Evolutionary conservation across 2,329 filamentous ascomycete genomes (phyloP).

Genomic region (Whalleya microplaca): DNA sequence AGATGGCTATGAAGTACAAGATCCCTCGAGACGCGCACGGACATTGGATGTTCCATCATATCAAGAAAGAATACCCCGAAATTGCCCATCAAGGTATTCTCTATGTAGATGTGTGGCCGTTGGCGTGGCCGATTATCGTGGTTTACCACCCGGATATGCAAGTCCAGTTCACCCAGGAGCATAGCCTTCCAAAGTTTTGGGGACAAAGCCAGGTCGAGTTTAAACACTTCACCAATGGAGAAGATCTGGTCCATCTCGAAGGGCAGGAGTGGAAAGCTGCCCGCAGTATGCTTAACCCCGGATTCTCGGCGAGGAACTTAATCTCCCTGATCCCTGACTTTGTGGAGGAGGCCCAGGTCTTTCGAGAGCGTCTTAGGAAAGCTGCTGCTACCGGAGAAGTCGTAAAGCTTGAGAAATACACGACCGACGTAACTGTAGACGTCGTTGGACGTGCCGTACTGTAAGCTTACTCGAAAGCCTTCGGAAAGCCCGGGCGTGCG

Average conservation of each 20-base stretch:
- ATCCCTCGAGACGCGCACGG: conserved; percentile 34
- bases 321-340: conserved; percentile 40
- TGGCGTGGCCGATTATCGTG: conserved; percentile 40
- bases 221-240: conserved; percentile 35
- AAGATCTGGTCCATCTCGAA: conserved; percentile 41
- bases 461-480: conserved; percentile 23
- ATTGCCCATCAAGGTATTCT: conserved; percentile 33
- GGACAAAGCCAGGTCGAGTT: conserved; percentile 32
- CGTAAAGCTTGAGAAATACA: conserved; percentile 34
- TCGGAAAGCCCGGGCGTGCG: neutral
- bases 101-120: conserved; percentile 45
- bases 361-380: conserved; percentile 30
- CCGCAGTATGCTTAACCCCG: conserved; percentile 43
- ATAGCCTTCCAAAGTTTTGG: conserved; percentile 40
- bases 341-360: conserved; percentile 36
- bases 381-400: conserved; percentile 27
- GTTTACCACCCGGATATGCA: conserved; percentile 43
- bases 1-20: conserved; percentile 31
- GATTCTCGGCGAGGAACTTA: conserved; percentile 43
- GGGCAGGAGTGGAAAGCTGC: conserved; percentile 44
- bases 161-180: conserved; percentile 42
- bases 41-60: conserved; percentile 27
- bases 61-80: conserved; percentile 37
- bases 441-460: conserved; percentile 36
- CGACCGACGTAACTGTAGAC: conserved; percentile 34